These are phyloP conservation scores for Fusarium acutatum DNA, from an alignment of 2,329 filamentous ascomycete genomes.

Conservation along the genomic window DNA sequence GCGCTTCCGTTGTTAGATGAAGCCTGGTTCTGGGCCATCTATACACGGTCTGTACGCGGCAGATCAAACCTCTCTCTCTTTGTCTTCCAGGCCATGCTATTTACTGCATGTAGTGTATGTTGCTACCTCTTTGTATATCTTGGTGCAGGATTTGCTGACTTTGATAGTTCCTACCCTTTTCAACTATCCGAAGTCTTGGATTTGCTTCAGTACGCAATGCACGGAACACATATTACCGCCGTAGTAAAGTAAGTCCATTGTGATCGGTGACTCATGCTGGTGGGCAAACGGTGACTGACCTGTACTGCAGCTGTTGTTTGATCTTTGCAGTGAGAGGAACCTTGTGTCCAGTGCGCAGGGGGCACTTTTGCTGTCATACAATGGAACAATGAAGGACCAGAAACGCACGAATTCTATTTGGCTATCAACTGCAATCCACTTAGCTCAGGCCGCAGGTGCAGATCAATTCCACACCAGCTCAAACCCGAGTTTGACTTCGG, in stretches of 20 bases:
- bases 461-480: conserved; percentile 1
- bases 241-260: conserved; percentile 1
- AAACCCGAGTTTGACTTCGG: background rate
- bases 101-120: conserved; percentile 20
- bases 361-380: conserved; percentile 13
- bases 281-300: background rate
- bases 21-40: conserved; percentile 20
- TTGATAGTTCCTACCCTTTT: conserved; percentile 7
- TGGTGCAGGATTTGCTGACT: background rate
- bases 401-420: conserved; percentile 21
- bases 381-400: conserved; percentile 16
- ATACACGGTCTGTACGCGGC: background rate
- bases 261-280: fast-evolving
- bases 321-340: conserved; percentile 9
- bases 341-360: conserved; percentile 10
- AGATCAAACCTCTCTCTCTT: conserved; percentile 4
- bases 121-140: background rate
- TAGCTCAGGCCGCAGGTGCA: conserved; percentile 12
- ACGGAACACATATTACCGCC: conserved; percentile 18
- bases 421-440: conserved; percentile 22
- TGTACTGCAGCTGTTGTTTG: conserved; percentile 6
- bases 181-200: conserved; percentile 5
- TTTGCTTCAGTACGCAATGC: conserved; percentile 13
- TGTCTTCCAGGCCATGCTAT: conserved; percentile 25
- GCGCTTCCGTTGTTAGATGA: background rate